Evolutionary conservation across 495 filamentous ascomycete species (phyloP), one percentile per base, ranked within the genome.

Genomic region (Penicillium nucicola): DNA sequence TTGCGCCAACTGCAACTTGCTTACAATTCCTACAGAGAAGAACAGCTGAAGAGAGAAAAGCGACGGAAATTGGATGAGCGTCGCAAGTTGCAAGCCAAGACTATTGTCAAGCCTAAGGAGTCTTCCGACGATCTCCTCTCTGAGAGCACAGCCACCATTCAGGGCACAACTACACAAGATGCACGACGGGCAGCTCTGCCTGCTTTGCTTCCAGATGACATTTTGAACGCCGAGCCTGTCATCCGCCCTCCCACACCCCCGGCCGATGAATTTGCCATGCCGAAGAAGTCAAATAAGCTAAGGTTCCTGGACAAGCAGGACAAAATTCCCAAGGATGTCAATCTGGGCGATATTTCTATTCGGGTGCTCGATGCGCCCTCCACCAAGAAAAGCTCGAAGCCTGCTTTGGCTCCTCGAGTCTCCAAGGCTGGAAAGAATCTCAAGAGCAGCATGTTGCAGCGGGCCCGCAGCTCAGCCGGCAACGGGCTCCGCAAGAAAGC

Each of bases 271-370:
- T 59, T 59, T 23, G 36, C 50, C 23, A 42, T 60, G 28, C 62
- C 62, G 14, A 68, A 55, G 22, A 71, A 65, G 45, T 60, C 68
- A 17, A 78, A 69, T 45, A 79, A 78, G 45, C 65, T 79, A 41
- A 72, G 71, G 28, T 78, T 82, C 46, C 58, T 82, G 34, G 75
- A 81, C 19, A 70, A 68, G 37, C 61, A 63, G 10, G 72, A 81
- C 42, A 78, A 76, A 48, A 66, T 70, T 11, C 69, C 78, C 31
- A 84, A 80, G 66, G 80, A 83, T 57, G 57, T 83, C 32, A 73
- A 67, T 45, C 70, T 71, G 43, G 79, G 77, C 8, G 68, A 74
- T 36, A 62, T 83, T 32, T 77, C 67, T 13, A 76, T 84, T 35
- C 68, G 71, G 22, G 80, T 84, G 2, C 61, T 84, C 36, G 72